Evolutionary conservation across 73 alveolate species (phyloP).

Genomic region (Tetrahymena elliotti): DNA sequence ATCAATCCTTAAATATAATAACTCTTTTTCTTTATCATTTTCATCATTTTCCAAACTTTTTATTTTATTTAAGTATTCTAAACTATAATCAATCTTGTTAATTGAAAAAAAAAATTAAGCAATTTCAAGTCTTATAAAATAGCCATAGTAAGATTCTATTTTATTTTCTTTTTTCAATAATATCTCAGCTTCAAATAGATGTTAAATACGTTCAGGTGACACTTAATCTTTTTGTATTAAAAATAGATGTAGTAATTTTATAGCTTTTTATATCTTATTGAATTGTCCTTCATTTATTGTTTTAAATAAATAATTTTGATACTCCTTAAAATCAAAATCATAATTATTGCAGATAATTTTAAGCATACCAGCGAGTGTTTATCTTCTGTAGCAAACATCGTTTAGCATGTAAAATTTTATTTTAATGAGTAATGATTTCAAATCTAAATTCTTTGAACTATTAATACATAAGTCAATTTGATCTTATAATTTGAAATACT

Average conservation of each 20-base stretch:
- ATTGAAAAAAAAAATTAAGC: background rate
- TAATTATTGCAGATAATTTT: background rate
- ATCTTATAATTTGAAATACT: too few species aligned
- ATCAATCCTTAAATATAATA: background rate
- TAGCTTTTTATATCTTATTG: background rate
- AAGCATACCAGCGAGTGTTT: background rate
- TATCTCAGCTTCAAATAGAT: background rate
- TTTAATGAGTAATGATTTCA: too few species aligned
- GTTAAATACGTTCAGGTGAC: too few species aligned
- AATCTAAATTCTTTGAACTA: too few species aligned
- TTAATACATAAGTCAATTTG: too few species aligned
- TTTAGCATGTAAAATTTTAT: too few species aligned
- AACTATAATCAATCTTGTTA: background rate
- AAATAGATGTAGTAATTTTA: too few species aligned
- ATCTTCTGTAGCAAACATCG: background rate
- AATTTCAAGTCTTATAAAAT: background rate
- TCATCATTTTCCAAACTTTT: background rate
- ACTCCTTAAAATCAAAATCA: background rate
- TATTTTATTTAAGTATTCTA: background rate
- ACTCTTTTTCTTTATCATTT: background rate
- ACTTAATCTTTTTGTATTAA: too few species aligned
- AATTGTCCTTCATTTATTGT: too few species aligned
- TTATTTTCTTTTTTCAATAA: too few species aligned
- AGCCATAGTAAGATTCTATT: background rate
- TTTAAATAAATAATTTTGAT: too few species aligned